Conservation (phyloP, 2,329 filamentous ascomycete species). For the Phaeomoniella chlamydospora region DNA sequence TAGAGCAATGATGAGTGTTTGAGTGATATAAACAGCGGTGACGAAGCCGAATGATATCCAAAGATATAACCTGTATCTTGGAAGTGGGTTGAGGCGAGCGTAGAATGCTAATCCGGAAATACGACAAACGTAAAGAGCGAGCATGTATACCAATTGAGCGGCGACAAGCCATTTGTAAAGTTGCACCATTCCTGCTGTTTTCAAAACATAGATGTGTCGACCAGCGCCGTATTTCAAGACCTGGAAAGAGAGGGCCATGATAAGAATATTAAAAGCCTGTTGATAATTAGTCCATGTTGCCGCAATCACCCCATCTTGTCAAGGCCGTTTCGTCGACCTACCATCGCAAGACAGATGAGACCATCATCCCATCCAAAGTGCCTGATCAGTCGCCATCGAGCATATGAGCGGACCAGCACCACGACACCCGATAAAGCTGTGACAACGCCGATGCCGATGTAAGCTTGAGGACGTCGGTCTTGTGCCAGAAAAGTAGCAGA, state of each 20-base stretch:
- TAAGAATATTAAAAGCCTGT: conserved; percentile 2
- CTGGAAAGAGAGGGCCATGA: conserved; percentile 7
- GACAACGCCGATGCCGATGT: conserved; percentile 1
- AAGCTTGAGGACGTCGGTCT: neutral
- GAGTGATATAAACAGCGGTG: conserved; percentile 7
- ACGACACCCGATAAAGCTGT: conserved; percentile 6
- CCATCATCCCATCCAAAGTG: conserved; percentile 20
- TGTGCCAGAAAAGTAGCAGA: neutral
- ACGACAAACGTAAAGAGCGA: conserved; percentile 9
- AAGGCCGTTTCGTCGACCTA: conserved; percentile 5
- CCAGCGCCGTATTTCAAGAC: conserved; percentile 8
- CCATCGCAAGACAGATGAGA: conserved; percentile 17
- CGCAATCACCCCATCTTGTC: neutral
- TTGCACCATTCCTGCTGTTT: conserved; percentile 3
- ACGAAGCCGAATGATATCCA: conserved; percentile 8
- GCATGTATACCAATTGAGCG: conserved; percentile 9
- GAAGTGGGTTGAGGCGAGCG: conserved; percentile 10
- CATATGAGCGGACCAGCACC: conserved; percentile 5
- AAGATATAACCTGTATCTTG: conserved; percentile 1
- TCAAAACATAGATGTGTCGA: conserved; percentile 6
- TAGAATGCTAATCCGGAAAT: conserved; percentile 11
- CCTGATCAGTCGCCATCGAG: conserved; percentile 3
- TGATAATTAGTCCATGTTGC: neutral
- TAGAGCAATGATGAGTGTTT: conserved; percentile 10
- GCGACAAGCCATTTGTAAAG: conserved; percentile 12